Conservation (phyloP, 495 filamentous ascomycete species). For the Penicillium nucicola region DNA sequence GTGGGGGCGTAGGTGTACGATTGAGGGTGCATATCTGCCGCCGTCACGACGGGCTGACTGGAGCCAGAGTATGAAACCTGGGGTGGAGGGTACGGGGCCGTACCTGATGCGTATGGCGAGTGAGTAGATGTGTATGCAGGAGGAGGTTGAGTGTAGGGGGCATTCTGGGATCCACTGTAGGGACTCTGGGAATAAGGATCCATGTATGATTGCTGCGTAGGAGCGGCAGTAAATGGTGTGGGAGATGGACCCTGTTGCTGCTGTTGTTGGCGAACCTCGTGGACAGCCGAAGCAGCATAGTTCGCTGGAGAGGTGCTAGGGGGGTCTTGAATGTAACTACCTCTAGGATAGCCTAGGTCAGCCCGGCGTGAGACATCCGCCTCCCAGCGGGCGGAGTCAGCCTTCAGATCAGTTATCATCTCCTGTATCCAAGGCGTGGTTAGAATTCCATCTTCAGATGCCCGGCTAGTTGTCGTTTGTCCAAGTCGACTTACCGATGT, state of each 20-base stretch:
- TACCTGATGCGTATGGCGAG: slow-evolving; percentile 36
- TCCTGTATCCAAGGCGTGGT: slow-evolving; percentile 48
- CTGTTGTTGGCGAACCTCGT: slow-evolving; percentile 37
- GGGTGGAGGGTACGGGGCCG: slow-evolving; percentile 34
- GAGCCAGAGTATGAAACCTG: slow-evolving; percentile 38
- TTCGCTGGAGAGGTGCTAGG: slow-evolving; percentile 36
- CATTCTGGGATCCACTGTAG: slow-evolving; percentile 37
- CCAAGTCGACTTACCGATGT: slow-evolving; percentile 65
- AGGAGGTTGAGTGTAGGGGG: slow-evolving; percentile 30
- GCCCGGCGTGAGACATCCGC: slow-evolving; percentile 57
- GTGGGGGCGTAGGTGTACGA: slow-evolving; percentile 42
- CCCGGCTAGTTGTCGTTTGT: neutral
- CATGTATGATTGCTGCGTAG: slow-evolving; percentile 29
- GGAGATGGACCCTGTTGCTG: slow-evolving; percentile 39
- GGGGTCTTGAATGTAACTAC: slow-evolving; percentile 45
- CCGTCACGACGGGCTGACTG: slow-evolving; percentile 35
- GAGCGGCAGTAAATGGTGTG: slow-evolving; percentile 38
- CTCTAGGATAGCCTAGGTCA: slow-evolving; percentile 45
- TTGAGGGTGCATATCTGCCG: slow-evolving; percentile 36
- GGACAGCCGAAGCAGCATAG: slow-evolving; percentile 33
- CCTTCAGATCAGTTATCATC: slow-evolving; percentile 84
- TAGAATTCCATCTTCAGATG: slow-evolving; percentile 5
- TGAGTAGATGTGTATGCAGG: slow-evolving; percentile 36
- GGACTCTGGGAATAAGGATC: slow-evolving; percentile 36
- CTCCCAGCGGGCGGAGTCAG: slow-evolving; percentile 79